These are phyloP conservation scores for Microcos paniculata DNA, from an alignment of 345 rosid species.

Conservation along the genomic window DNA sequence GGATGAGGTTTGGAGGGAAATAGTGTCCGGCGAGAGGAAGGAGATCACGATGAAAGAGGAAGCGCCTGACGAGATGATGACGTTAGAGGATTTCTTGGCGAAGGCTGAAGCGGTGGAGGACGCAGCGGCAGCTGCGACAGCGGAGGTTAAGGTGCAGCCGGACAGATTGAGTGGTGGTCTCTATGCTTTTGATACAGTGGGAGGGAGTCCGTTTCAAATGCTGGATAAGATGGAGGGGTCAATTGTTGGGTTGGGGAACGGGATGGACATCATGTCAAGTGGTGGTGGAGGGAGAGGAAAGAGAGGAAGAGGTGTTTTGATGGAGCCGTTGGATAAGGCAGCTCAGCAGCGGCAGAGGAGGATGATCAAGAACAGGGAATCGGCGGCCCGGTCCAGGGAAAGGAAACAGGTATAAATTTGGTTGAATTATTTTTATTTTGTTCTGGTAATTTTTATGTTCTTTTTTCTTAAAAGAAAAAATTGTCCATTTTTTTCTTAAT, in stretches of 20 bases:
- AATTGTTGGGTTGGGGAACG: slow-evolving; percentile 50
- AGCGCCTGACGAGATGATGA: slow-evolving; percentile 70
- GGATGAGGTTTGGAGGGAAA: slow-evolving; percentile 90
- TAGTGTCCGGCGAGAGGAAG: slow-evolving; percentile 60
- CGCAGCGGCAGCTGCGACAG: slow-evolving; percentile 19
- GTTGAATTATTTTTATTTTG: background rate
- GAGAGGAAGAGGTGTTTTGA: slow-evolving; percentile 59
- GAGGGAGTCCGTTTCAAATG: slow-evolving; percentile 49
- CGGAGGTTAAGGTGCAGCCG: slow-evolving; percentile 36
- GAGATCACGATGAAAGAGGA: slow-evolving; percentile 74
- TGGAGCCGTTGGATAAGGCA: slow-evolving; percentile 82
- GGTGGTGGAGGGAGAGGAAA: slow-evolving; percentile 53
- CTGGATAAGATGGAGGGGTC: slow-evolving; percentile 56
- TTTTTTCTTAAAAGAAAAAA: background rate
- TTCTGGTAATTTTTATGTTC: background rate
- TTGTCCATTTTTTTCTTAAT: background rate
- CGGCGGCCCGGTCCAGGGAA: slow-evolving; percentile 95
- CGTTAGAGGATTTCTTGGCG: slow-evolving; percentile 88
- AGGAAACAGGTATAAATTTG: slow-evolving; percentile 65
- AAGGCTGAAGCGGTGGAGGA: slow-evolving; percentile 59
- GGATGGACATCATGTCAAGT: slow-evolving; percentile 29
- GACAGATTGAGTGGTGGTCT: slow-evolving; percentile 52
- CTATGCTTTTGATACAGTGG: slow-evolving; percentile 47
- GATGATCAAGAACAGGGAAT: slow-evolving; percentile 98
- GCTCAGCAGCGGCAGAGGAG: slow-evolving; percentile 92